These are phyloP conservation scores for Musa balbisiana DNA, from an alignment of 202 grass and related monocot species.

Conservation along the genomic window DNA sequence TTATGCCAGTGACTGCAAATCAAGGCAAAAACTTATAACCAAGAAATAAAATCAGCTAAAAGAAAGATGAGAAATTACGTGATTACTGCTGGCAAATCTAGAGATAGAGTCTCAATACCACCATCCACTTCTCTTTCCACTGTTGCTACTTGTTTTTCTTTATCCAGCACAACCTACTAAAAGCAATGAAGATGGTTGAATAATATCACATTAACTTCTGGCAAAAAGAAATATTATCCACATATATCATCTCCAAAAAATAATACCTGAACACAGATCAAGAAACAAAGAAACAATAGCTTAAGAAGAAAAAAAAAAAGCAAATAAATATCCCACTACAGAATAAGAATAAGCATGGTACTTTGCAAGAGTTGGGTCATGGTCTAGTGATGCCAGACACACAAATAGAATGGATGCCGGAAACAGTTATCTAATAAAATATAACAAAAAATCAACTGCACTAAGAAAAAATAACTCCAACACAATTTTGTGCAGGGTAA, in stretches of 20 bases:
- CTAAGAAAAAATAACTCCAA: no score
- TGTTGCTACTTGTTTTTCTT: constrained; percentile 61
- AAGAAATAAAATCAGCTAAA: not conserved
- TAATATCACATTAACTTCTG: not conserved
- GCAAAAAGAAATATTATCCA: not conserved
- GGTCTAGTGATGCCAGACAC: no score
- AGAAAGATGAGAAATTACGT: constrained; percentile 38
- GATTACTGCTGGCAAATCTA: constrained; percentile 86
- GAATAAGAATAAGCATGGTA: not conserved
- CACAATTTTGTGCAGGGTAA: no score
- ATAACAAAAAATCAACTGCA: no score
- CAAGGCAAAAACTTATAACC: not conserved
- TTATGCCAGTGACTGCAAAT: not conserved
- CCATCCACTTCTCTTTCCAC: constrained; percentile 78
- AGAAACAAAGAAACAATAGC: not conserved
- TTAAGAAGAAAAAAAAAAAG: not conserved
- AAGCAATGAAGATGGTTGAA: not conserved
- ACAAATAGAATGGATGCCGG: no score
- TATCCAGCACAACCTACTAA: constrained; percentile 68
- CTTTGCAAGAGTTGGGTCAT: no score
- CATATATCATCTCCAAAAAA: not conserved
- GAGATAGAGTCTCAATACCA: constrained; percentile 67
- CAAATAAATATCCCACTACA: not conserved
- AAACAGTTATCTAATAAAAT: no score
- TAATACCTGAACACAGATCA: not conserved